Evolutionary conservation across 2,329 filamentous ascomycete species (phyloP).

Genomic region (Monilinia laxa): DNA sequence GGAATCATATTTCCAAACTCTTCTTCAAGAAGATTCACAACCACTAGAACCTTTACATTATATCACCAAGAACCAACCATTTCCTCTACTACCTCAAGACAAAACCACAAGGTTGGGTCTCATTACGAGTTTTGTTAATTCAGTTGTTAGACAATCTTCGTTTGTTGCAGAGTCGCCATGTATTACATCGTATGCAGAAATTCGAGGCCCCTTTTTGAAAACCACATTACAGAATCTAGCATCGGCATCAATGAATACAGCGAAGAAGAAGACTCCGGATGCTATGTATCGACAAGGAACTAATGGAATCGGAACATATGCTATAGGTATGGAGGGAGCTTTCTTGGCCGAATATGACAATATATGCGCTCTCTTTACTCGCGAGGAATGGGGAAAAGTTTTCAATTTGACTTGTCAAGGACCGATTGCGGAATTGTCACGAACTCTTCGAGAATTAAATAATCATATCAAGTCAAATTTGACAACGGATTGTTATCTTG

Average conservation of each 20-base stretch:
- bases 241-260: slow-evolving; percentile 78
- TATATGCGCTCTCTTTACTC: slow-evolving; percentile 80
- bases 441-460: slow-evolving; percentile 86
- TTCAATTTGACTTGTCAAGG: slow-evolving; percentile 77
- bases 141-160: slow-evolving; percentile 52
- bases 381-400: slow-evolving; percentile 79
- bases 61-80: slow-evolving; percentile 83
- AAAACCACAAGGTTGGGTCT: slow-evolving; percentile 72
- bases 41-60: slow-evolving; percentile 88
- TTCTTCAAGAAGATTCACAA: slow-evolving; percentile 74
- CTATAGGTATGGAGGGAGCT: slow-evolving; percentile 81
- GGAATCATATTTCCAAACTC: slow-evolving; percentile 77
- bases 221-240: slow-evolving; percentile 81
- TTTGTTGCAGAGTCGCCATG: slow-evolving; percentile 63
- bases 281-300: slow-evolving; percentile 84
- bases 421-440: slow-evolving; percentile 76
- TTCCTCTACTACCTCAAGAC: slow-evolving; percentile 76
- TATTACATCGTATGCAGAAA: slow-evolving; percentile 80
- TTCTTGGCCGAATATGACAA: slow-evolving; percentile 89
- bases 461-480: slow-evolving; percentile 83
- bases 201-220: slow-evolving; percentile 83
- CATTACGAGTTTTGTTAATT: slow-evolving; percentile 74
- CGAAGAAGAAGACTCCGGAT: slow-evolving; percentile 75
- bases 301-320: slow-evolving; percentile 89
- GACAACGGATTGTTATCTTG: slow-evolving; percentile 87